Conservation (phyloP, 106 monocot genomes). For the Dendrobium officinale region DNA sequence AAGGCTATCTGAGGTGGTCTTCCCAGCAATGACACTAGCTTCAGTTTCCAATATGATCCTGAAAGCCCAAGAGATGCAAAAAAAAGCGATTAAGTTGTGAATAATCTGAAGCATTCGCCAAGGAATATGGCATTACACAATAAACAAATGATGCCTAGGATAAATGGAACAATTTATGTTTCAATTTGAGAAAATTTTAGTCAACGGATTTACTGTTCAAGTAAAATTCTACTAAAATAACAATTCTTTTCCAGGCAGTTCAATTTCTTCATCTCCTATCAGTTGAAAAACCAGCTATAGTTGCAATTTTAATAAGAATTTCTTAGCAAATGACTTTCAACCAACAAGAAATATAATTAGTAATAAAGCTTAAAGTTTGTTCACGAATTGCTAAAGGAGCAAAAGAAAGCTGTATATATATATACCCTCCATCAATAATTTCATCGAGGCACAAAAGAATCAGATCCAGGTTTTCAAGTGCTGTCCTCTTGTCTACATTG, state of each 20-base stretch:
- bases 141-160: neutral
- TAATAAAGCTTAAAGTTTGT: too few species aligned
- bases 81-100: neutral
- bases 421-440: slow-evolving; percentile 89
- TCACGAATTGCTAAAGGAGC: neutral
- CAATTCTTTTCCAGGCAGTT: too few species aligned
- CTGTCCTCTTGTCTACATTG: slow-evolving; percentile 82
- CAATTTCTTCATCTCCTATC: too few species aligned
- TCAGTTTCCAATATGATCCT: slow-evolving; percentile 87
- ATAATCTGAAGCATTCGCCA: neutral
- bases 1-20: slow-evolving; percentile 38
- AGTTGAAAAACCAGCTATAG: too few species aligned
- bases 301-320: too few species aligned
- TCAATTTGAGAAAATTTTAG: too few species aligned
- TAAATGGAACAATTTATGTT: neutral
- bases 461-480: slow-evolving; percentile 74
- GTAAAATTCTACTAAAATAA: too few species aligned
- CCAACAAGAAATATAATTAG: too few species aligned
- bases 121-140: neutral
- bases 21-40: slow-evolving; percentile 57
- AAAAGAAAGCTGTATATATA: neutral
- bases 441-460: slow-evolving; percentile 86
- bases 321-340: too few species aligned
- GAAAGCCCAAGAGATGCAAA: neutral
- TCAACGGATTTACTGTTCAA: too few species aligned